Evolutionary conservation across 768 basidiomycete genomes (phyloP).

Genomic region (Chlorophyllum brunneum): DNA sequence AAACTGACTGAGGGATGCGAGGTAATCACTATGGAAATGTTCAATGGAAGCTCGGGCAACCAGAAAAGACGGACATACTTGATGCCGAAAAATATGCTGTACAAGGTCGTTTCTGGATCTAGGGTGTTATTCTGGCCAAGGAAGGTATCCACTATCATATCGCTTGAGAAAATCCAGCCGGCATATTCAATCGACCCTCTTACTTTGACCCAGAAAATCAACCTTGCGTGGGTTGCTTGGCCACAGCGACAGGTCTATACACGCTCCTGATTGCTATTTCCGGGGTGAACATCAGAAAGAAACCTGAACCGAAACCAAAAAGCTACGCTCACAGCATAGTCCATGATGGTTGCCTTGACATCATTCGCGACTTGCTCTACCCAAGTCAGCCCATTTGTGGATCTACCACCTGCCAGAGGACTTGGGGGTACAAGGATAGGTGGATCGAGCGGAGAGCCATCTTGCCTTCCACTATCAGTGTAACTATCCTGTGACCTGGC

Average conservation of each 20-base stretch:
- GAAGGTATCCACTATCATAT: slow-evolving; percentile 35
- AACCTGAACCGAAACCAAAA: not conserved
- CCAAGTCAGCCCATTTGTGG: slow-evolving; percentile 51
- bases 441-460: slow-evolving; percentile 42
- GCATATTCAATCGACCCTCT: slow-evolving; percentile 6
- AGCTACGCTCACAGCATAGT: slow-evolving; percentile 41
- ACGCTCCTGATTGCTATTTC: slow-evolving; percentile 37
- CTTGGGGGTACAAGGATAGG: slow-evolving; percentile 40
- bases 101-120: slow-evolving; percentile 45
- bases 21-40: slow-evolving; percentile 33
- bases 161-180: not conserved
- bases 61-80: slow-evolving; percentile 30
- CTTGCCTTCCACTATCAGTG: slow-evolving; percentile 46
- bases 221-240: slow-evolving; percentile 43
- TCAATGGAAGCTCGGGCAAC: slow-evolving; percentile 8
- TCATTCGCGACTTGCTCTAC: slow-evolving; percentile 42
- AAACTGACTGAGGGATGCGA: slow-evolving; percentile 35
- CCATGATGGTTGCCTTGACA: slow-evolving; percentile 39
- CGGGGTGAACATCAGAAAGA: not conserved
- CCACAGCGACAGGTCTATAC: slow-evolving; percentile 46
- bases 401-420: slow-evolving; percentile 44
- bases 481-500: slow-evolving; percentile 39
- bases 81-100: slow-evolving; percentile 52
- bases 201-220: slow-evolving; percentile 48
- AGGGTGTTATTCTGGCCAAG: slow-evolving; percentile 40